These are phyloP conservation scores for Vitis amurensis DNA, from an alignment of 164 flowering plant genomes.

Conservation along the genomic window DNA sequence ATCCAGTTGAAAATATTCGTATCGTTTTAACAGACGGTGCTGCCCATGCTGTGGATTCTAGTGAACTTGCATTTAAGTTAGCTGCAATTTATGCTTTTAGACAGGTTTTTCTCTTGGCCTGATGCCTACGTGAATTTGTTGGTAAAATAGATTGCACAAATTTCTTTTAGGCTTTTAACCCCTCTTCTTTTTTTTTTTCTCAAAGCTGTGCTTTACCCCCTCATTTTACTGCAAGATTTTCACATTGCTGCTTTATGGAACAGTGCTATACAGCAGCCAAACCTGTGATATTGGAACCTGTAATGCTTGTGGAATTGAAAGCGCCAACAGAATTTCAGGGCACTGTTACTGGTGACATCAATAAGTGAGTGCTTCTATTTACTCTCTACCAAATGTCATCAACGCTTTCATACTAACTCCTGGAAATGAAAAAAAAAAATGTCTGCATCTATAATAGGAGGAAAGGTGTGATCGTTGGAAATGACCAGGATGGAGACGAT, in stretches of 20 bases:
- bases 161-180: not conserved
- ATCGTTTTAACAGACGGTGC: slow-evolving; percentile 90
- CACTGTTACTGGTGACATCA: slow-evolving; percentile 90
- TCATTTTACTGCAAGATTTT: no score
- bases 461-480: slow-evolving; percentile 92
- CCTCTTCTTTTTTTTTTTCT: not conserved
- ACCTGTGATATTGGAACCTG: slow-evolving; percentile 93
- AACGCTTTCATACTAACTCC: not conserved
- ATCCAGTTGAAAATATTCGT: slow-evolving; percentile 90
- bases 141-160: not conserved
- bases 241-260: slow-evolving; percentile 13
- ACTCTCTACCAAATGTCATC: not conserved
- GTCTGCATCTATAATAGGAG: slow-evolving; percentile 54
- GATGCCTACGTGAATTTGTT: not conserved
- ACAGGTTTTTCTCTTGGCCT: slow-evolving; percentile 55
- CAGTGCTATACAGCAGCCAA: slow-evolving; percentile 89
- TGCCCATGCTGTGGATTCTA: slow-evolving; percentile 98
- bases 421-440: slow-evolving; percentile 12
- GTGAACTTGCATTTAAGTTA: slow-evolving; percentile 96
- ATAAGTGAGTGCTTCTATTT: slow-evolving; percentile 61
- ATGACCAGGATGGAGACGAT: slow-evolving; percentile 98
- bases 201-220: no score
- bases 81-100: slow-evolving; percentile 98
- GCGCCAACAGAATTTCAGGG: slow-evolving; percentile 98
- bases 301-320: slow-evolving; percentile 94